Evolutionary conservation across 805 yeast genomes (phyloP), one percentile per base, ranked within the genome.

Genomic region (Metschnikowia baotianmanensis): DNA sequence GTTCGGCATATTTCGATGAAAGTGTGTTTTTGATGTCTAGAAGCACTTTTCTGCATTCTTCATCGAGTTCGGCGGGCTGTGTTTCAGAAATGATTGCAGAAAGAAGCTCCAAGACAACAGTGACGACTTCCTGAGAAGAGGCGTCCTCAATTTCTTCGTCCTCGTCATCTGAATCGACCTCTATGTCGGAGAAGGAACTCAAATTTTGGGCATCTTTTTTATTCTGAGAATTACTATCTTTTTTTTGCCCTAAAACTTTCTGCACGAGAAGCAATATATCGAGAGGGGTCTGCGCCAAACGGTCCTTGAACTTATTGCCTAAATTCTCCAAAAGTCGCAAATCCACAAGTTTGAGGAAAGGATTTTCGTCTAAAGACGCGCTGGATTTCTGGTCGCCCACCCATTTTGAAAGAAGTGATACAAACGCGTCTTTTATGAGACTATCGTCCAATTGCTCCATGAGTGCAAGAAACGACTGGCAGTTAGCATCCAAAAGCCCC

Each of bases 251-350:
- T 26, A 51, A 38, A 44, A 59, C 56, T n/a, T 59, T 57, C 9
- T 52, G 52, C 4, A 65, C 65, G 23, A 67, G 53, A 6, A 63
- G 69, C 13, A 87, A 60, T 32, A 84, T 69, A 34, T 82, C 85
- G 2, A 61, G 60, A 0, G 89, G 82, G 2, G 81, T 72, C 27
- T 68, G 67, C 6, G 81, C 71, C 20, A 83, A 55, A 32, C 69
- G 70, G 7, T 80, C 77, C 45, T 77, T 83, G 53, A 83, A 80
- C 12, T 69, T 67, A 4, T 73, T 72, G 18, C 81, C 77, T 24
- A 86, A 62, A 23, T 64, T 60, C 54, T 88, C 93, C 36, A 90
- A 59, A 9, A 87, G 55, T 44, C 82, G 76, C 43, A 87, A 63
- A 53, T 84, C 83, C 6, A 79, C 62, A 26, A 86, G 62, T 39